Conservation (phyloP, 306 rosid species). For the Fragaria ananassa region DNA sequence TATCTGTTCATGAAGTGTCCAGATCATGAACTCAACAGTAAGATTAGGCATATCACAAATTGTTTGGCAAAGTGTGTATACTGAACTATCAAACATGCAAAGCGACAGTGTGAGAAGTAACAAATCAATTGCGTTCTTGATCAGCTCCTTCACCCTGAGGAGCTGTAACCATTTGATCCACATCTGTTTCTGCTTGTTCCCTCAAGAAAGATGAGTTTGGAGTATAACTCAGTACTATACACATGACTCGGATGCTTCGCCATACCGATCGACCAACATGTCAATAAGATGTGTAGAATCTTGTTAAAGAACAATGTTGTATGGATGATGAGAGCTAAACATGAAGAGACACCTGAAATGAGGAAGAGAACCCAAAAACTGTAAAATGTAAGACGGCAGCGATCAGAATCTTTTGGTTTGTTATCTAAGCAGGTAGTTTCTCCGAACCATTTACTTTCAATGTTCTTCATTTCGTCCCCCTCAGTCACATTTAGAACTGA, state of each 20-base stretch:
- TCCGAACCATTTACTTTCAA: conserved; percentile 52
- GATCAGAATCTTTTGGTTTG: conserved; percentile 19
- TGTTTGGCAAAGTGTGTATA: too few relatives aligned
- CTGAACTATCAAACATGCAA: background rate
- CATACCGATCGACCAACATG: conserved; percentile 35
- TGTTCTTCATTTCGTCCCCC: conserved; percentile 49
- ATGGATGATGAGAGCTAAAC: conserved; percentile 32
- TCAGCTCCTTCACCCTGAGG: background rate
- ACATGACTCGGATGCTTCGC: conserved; percentile 22
- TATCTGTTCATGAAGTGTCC: background rate
- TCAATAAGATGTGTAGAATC: conserved; percentile 30
- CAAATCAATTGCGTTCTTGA: background rate
- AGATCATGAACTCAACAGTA: background rate
- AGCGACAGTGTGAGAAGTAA: background rate
- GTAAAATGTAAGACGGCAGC: conserved; percentile 42
- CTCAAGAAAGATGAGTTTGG: background rate
- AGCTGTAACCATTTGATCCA: background rate
- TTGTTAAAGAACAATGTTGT: conserved; percentile 27
- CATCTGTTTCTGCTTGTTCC: background rate
- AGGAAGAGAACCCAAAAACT: conserved; percentile 66
- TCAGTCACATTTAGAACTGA: conserved; percentile 56
- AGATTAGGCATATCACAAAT: too few relatives aligned
- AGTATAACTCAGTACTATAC: conserved; percentile 11
- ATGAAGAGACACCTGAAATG: conserved; percentile 40
- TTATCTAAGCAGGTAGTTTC: conserved; percentile 27